These are phyloP conservation scores for Corrigiola litoralis DNA, from an alignment of 179 eudicot species.

Conservation along the genomic window DNA sequence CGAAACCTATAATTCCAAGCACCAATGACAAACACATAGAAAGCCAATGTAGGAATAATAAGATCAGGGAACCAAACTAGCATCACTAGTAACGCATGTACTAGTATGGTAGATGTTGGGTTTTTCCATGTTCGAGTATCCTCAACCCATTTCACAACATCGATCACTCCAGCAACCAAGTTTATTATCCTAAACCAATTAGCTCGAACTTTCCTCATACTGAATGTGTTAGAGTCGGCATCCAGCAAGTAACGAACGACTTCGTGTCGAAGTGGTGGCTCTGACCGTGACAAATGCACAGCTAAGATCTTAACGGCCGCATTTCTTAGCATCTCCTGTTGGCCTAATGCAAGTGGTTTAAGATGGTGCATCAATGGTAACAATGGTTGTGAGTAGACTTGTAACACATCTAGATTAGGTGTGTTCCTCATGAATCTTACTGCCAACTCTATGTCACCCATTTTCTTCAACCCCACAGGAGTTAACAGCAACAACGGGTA, in stretches of 20 bases:
- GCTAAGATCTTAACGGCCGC: slow-evolving; percentile 57
- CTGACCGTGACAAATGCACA: slow-evolving; percentile 61
- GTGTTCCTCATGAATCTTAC: slow-evolving; percentile 58
- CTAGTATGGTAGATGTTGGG: slow-evolving; percentile 75
- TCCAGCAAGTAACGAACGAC: slow-evolving; percentile 68
- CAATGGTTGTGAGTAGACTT: slow-evolving; percentile 74
- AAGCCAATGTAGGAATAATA: slow-evolving; percentile 73
- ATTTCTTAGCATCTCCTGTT: slow-evolving; percentile 67
- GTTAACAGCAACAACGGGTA: slow-evolving; percentile 67
- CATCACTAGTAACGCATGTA: slow-evolving; percentile 77
- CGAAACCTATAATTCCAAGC: slow-evolving; percentile 85
- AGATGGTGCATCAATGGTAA: slow-evolving; percentile 84
- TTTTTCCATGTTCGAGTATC: slow-evolving; percentile 93
- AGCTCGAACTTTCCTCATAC: slow-evolving; percentile 88
- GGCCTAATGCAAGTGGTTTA: slow-evolving; percentile 66
- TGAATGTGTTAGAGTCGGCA: slow-evolving; percentile 65
- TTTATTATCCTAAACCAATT: slow-evolving; percentile 77
- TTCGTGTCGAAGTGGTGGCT: slow-evolving; percentile 81
- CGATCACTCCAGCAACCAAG: slow-evolving; percentile 60
- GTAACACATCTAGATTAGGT: slow-evolving; percentile 61
- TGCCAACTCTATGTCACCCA: slow-evolving; percentile 86
- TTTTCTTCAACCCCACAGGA: slow-evolving; percentile 62
- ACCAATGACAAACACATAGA: slow-evolving; percentile 69
- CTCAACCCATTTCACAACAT: slow-evolving; percentile 69
- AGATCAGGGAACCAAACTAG: slow-evolving; percentile 91